phyloP scores from a whole-genome alignment of 2,329 filamentous ascomycete genomes.

The Colletotrichum chlorophyti region DNA sequence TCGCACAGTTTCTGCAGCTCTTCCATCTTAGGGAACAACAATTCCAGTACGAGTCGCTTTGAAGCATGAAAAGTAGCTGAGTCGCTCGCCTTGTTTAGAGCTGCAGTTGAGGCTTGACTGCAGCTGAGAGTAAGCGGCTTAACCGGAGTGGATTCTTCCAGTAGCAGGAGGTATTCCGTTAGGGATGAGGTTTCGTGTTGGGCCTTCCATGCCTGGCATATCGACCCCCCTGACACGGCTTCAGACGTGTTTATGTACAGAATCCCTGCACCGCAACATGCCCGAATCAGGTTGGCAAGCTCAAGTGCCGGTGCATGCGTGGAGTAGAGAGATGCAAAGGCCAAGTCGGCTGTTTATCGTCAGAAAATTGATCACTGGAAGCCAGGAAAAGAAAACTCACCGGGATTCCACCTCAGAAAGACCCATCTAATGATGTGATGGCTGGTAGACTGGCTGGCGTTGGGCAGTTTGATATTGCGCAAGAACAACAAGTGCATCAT shows the following conservation, averaged over 20 bases:
- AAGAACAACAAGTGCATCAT: constrained; percentile 74
- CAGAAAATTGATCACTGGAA: background rate
- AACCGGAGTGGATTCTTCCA: constrained; percentile 43
- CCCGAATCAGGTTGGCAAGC: constrained; percentile 71
- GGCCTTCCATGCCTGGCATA: constrained; percentile 55
- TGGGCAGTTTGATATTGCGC: constrained; percentile 72
- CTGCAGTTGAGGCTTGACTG: background rate
- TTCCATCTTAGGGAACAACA: constrained; percentile 59
- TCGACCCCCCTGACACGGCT: constrained; percentile 51
- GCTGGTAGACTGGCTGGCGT: constrained; percentile 69
- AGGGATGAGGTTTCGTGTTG: constrained; percentile 51
- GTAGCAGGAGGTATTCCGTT: constrained; percentile 62
- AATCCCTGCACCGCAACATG: constrained; percentile 65
- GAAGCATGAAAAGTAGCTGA: constrained; percentile 49
- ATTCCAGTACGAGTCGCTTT: constrained; percentile 59
- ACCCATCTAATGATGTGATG: constrained; percentile 83
- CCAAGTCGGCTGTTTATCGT: constrained; percentile 63
- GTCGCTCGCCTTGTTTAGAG: constrained; percentile 37
- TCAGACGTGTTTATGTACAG: constrained; percentile 39
- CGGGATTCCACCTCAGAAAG: constrained; percentile 81
- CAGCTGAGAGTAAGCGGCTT: background rate
- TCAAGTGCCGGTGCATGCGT: constrained; percentile 69
- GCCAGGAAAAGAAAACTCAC: constrained; percentile 53
- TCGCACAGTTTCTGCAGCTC: constrained; percentile 54
- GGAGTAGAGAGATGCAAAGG: constrained; percentile 70